These are phyloP conservation scores for Hymenoscyphus fraxineus DNA, from an alignment of 2,329 filamentous ascomycete genomes.

Conservation along the genomic window DNA sequence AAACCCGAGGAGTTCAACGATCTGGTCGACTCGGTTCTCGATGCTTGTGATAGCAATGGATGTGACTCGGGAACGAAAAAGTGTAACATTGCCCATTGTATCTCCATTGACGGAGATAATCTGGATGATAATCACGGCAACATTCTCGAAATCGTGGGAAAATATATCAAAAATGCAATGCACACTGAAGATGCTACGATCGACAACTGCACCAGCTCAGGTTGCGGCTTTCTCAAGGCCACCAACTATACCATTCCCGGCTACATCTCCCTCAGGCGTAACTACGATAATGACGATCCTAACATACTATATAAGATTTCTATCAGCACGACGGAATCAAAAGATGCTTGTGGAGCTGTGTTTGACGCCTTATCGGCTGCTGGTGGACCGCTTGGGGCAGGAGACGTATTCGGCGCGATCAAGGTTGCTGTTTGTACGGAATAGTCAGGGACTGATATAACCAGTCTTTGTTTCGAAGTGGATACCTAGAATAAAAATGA, in stretches of 20 bases:
- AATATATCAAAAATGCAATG: neutral
- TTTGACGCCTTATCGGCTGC: neutral
- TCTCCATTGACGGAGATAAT: neutral
- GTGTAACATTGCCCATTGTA: neutral
- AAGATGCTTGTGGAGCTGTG: neutral
- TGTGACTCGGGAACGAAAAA: neutral
- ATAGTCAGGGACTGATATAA: neutral
- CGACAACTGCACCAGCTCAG: neutral
- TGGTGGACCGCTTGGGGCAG: neutral
- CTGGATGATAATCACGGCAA: neutral
- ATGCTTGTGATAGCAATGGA: neutral
- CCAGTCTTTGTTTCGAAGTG: neutral
- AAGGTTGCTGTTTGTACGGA: neutral
- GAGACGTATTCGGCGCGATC: neutral
- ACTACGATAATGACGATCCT: neutral
- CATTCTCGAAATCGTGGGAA: neutral
- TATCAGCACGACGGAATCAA: neutral
- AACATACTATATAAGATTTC: neutral
- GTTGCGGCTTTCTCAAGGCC: neutral
- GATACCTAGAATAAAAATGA: no score
- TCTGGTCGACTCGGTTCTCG: neutral
- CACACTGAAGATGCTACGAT: neutral
- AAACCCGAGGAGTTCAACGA: neutral
- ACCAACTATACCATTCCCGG: neutral
- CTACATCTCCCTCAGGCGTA: neutral